Evolutionary conservation across 257 asterid genomes (phyloP).

Genomic region (Solanum peruvianum): DNA sequence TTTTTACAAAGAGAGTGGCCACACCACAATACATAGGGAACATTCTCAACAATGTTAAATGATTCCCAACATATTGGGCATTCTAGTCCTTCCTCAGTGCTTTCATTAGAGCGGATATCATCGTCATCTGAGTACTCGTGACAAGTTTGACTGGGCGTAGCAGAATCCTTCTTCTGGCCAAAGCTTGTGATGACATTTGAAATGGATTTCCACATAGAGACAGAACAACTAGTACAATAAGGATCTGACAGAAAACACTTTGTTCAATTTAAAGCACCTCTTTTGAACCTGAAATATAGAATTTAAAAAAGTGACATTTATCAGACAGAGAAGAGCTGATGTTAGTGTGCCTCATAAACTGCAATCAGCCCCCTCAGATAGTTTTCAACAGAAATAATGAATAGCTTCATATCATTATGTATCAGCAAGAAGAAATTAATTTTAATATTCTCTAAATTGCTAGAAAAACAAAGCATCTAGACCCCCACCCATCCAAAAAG

Average conservation of each 20-base stretch:
- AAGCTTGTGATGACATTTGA: conserved; percentile 45
- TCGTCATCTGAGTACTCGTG: conserved; percentile 64
- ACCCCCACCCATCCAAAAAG: background rate
- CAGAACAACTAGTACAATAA: background rate
- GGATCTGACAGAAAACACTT: background rate
- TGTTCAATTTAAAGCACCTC: background rate
- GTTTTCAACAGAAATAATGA: background rate
- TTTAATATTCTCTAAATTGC: background rate
- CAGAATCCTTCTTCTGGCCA: conserved; percentile 42
- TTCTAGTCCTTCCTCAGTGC: conserved; percentile 70
- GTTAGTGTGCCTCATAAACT: background rate
- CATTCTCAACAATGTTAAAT: conserved; percentile 82
- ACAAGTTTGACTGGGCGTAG: conserved; percentile 23
- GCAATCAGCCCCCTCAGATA: background rate
- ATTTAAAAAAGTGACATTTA: background rate
- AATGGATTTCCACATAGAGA: conserved; percentile 69
- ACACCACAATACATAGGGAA: conserved; percentile 88
- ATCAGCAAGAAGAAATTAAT: background rate
- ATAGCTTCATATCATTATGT: background rate
- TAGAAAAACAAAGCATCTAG: background rate
- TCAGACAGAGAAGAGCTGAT: background rate
- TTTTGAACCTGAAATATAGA: background rate
- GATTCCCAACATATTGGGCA: conserved; percentile 98
- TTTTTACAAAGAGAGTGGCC: conserved; percentile 91
- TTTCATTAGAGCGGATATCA: conserved; percentile 52